Evolutionary conservation across 495 filamentous ascomycete genomes (phyloP).

Genomic region (Aspergillus sparsus): DNA sequence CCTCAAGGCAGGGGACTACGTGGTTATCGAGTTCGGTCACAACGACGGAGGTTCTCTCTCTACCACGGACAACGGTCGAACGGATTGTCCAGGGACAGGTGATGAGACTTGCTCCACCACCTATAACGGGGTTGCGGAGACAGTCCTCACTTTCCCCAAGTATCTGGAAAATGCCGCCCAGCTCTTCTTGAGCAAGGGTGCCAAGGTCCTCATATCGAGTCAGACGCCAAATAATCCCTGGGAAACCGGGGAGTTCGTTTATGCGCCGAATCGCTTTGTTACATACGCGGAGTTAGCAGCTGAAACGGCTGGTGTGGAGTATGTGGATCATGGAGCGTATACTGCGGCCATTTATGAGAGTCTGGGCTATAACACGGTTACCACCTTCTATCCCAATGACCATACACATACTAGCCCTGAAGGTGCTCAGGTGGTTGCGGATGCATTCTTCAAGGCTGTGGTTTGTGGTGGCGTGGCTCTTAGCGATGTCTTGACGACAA

Average conservation of each 20-base stretch:
- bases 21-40: conserved; percentile 66
- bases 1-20: conserved; percentile 54
- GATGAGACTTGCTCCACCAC: conserved; percentile 55
- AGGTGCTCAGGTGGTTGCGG: conserved; percentile 59
- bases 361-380: conserved; percentile 46
- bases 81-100: conserved; percentile 56
- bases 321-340: conserved; percentile 64
- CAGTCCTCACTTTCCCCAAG: conserved; percentile 57
- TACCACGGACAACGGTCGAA: conserved; percentile 57
- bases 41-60: conserved; percentile 64
- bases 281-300: conserved; percentile 57
- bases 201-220: conserved; percentile 60
- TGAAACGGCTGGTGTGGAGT: conserved; percentile 44
- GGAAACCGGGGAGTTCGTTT: conserved; percentile 54
- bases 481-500: conserved; percentile 35
- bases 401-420: conserved; percentile 65
- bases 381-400: conserved; percentile 59
- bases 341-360: conserved; percentile 52
- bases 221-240: conserved; percentile 67
- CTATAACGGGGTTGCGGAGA: conserved; percentile 54
- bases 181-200: conserved; percentile 57
- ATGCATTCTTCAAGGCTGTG: conserved; percentile 64
- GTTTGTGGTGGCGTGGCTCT: conserved; percentile 42
- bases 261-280: conserved; percentile 53
- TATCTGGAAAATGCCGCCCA: conserved; percentile 58